Evolutionary conservation across 208 protist genomes (phyloP).

Genomic region (Naegleria gruberi): DNA sequence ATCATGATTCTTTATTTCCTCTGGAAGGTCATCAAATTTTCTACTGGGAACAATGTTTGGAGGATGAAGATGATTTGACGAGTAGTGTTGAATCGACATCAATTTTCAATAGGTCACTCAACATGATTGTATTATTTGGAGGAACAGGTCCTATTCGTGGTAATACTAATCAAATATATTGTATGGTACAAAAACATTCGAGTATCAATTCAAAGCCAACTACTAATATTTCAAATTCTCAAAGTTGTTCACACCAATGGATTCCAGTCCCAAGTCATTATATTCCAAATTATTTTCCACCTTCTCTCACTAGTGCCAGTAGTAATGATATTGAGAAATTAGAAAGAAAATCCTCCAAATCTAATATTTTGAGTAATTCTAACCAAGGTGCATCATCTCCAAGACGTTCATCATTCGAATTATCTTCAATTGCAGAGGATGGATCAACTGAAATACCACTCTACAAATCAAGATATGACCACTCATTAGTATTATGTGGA

Average conservation of each 20-base stretch:
- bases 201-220: too few relatives aligned
- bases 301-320: neutral
- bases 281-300: neutral
- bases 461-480: neutral
- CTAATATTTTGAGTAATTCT: neutral
- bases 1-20: neutral
- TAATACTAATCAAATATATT: neutral
- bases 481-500: neutral
- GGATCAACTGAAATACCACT: neutral
- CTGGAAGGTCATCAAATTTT: neutral
- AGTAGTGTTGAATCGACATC: neutral
- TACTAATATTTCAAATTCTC: neutral
- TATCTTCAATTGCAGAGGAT: neutral
- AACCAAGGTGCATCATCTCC: neutral
- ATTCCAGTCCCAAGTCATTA: neutral
- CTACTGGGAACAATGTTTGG: neutral
- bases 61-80: neutral
- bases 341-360: neutral
- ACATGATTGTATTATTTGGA: constrained; percentile 5
- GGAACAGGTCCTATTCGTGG: neutral
- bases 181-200: neutral
- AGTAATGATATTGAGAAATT: neutral
- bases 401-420: neutral
- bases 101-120: neutral
- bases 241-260: neutral